Evolutionary conservation across 2,329 filamentous ascomycete species (phyloP), one percentile per base, ranked within the genome.

Genomic region (Leptodontidium sp.): DNA sequence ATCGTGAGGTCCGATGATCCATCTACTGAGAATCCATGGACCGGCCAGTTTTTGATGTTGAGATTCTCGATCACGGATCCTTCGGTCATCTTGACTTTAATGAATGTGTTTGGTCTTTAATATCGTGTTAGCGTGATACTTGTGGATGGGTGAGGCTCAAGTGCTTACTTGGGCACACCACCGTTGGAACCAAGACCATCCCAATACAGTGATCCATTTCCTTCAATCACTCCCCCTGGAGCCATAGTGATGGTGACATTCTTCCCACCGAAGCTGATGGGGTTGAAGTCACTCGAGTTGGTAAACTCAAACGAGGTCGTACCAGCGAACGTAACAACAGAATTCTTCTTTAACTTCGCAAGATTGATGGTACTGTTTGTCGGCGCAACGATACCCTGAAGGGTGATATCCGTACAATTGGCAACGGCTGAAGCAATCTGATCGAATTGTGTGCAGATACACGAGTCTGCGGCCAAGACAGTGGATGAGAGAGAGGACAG

Each of bases 291-390:
- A 29, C 67, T 73, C 12, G 61, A 68, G 45, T 77, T 75, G 3
- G 75, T 76, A 47, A 74, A 77, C 17, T 53, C 75, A 58, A 78
- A 77, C 2, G 76, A 75, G 14, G 89, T 92, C 14, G 81, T 86
- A 32, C 90, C 90, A 64, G 86, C 80, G 79, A 92, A 92, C 69
- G 85, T 88, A 69, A 91, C 82, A 32, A 76, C 82, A 15, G 87
- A 86, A 69, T 84, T 84, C 24, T 80, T 76, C 17, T 83, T 81
- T 55, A 89, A 79, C 40, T 82, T 80, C 9, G 86, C 85, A 61
- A 90, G 77, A 74, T 90, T 85, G 2, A 91, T 83, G 6, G 86
- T 88, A 35, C 80, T 80, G 32, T 85, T 86, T 2, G 86, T 82
- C 3, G 88, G 88, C 12, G 89, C 87, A n/a, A 78, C 78, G 52